Evolutionary conservation across 768 basidiomycete species (phyloP), one percentile per base, ranked within the genome.

Genomic region (Kwoniella sp.): DNA sequence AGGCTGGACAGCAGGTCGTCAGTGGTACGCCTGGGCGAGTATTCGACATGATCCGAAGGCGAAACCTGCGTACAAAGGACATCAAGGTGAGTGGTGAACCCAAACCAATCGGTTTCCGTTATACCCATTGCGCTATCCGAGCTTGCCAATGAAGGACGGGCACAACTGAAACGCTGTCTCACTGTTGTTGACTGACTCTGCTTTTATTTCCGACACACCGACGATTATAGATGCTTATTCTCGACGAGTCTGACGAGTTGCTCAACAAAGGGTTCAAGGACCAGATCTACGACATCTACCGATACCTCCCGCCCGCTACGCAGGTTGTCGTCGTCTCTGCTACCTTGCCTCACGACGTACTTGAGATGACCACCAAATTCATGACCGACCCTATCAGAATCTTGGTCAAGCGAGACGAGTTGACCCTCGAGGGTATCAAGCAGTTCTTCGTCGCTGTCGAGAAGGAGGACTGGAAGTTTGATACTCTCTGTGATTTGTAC

Each of bases 381-480:
- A 97, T 98, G 94, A 76, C 73, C 55, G 93, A 97, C 82, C 95
- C 95, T 34, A 93, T 98, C 79, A 90, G 93, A 52, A 96, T 99
- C 74, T 89, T 97, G 73, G 94, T 98, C 82, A 96, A 97, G 85
- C 92, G 93, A 89, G 94, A 97, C 78, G 95, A 99, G 83, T 86
- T 97, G 85, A 96, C 95, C 57, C 85, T 97, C 62, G 95, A 99
- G 69, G 83, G 82, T 68, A 80, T 82, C 75, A 75, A 77, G 63
- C 81, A 82, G 69, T 81, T 82, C 81, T 81, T 77, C 85, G 92
- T 99, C 56, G 95, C 94, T 52, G 95, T 99, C 61, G 95, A 97
- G 83, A 96, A 97, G 83, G 95, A 99, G 82, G 95, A 99, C 79
- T 97, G 94, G 94, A 99, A 99, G 80, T 94, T 96, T 77, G 94